phyloP scores from a whole-genome alignment of 371 early-diverging fungal genomes.

The Mucor saturninus region DNA sequence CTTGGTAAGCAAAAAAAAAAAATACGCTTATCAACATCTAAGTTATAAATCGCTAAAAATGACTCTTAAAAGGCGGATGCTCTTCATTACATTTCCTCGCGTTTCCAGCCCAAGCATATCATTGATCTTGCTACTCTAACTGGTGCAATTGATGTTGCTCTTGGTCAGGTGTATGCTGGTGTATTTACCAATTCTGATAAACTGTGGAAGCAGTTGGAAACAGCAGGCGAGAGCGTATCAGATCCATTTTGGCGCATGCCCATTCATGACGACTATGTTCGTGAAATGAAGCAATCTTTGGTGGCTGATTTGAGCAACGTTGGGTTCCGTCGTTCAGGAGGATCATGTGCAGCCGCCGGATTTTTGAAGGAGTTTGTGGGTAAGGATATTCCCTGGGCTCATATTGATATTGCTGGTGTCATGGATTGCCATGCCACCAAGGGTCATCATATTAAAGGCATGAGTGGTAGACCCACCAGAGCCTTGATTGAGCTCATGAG shows the following conservation, averaged over 20 bases:
- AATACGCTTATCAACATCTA: slow-evolving; percentile 76
- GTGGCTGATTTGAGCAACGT: slow-evolving; percentile 91
- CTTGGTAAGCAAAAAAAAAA: slow-evolving; percentile 22
- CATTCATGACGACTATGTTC: slow-evolving; percentile 75
- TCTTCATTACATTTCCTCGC: slow-evolving; percentile 77
- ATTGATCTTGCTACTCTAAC: slow-evolving; percentile 91
- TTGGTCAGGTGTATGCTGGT: slow-evolving; percentile 88
- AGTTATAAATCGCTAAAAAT: slow-evolving; percentile 66
- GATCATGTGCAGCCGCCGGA: slow-evolving; percentile 91
- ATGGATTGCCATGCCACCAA: slow-evolving; percentile 72
- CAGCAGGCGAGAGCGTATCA: slow-evolving; percentile 67
- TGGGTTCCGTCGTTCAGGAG: slow-evolving; percentile 75
- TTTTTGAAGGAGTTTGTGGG: slow-evolving; percentile 94
- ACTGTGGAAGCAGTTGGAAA: slow-evolving; percentile 75
- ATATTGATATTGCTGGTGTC: slow-evolving; percentile 91
- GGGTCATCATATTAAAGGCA: slow-evolving; percentile 80
- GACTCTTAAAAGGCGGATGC: slow-evolving; percentile 83
- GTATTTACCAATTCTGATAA: slow-evolving; percentile 84
- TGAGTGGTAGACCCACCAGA: slow-evolving; percentile 85
- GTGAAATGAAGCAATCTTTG: slow-evolving; percentile 74
- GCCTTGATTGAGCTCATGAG: slow-evolving; percentile 67
- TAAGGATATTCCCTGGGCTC: slow-evolving; percentile 66
- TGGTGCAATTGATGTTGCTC: slow-evolving; percentile 92
- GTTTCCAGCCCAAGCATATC: slow-evolving; percentile 69
- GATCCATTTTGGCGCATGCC: slow-evolving; percentile 99